Evolutionary conservation across 768 basidiomycete genomes (phyloP).

Genomic region (Paxillus ammoniavirescens): DNA sequence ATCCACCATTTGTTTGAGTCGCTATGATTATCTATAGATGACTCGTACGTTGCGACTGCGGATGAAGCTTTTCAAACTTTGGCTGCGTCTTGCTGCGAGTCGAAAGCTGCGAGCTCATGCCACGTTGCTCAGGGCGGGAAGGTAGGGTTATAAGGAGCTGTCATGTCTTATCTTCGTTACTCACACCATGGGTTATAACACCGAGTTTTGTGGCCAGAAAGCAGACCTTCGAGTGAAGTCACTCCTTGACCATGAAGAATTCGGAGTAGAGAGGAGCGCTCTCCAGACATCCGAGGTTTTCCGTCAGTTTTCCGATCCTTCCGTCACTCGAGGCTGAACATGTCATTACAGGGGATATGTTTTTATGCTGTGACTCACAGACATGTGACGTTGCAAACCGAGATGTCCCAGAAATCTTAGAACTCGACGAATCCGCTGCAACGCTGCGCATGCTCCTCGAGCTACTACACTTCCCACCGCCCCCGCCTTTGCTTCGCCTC

Average conservation of each 20-base stretch:
- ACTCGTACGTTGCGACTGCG: constrained; percentile 5
- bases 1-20: neutral
- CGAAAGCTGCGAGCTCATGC: neutral
- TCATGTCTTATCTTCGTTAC: neutral
- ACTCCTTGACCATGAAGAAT: constrained; percentile 47
- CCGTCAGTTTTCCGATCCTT: constrained; percentile 39
- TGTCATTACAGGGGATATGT: constrained; percentile 59
- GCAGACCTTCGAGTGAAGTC: constrained; percentile 60
- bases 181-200: constrained; percentile 10
- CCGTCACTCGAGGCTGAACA: constrained; percentile 3
- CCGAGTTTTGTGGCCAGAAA: constrained; percentile 42
- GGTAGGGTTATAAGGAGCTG: constrained; percentile 6
- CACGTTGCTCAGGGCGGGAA: constrained; percentile 11
- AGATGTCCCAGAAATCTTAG: constrained; percentile 37
- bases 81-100: constrained; percentile 11
- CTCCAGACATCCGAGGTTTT: constrained; percentile 62
- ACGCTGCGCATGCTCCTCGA: constrained; percentile 50
- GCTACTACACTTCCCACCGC: constrained; percentile 55
- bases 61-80: neutral
- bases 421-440: constrained; percentile 53
- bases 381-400: constrained; percentile 9
- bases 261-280: constrained; percentile 47
- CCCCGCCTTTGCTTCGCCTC: constrained; percentile 38
- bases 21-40: neutral
- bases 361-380: constrained; percentile 49